Evolutionary conservation across 331 rosid genomes (phyloP).

Genomic region (Malus hybrid): DNA sequence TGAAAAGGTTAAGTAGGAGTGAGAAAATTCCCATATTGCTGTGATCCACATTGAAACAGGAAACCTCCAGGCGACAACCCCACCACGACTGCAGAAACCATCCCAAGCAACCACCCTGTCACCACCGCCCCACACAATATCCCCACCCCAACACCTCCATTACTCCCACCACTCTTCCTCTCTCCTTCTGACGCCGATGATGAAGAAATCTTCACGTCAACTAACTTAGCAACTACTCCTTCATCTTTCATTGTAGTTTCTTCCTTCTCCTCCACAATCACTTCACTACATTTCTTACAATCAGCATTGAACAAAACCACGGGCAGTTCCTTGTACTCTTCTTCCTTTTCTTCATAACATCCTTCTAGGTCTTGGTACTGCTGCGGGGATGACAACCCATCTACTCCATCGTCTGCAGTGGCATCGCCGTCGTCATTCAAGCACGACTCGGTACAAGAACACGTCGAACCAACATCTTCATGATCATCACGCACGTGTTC

Average conservation of each 20-base stretch:
- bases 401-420: neutral
- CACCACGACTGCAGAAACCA: constrained; percentile 24
- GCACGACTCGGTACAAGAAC: constrained; percentile 47
- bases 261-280: constrained; percentile 5
- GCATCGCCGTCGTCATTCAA: constrained; percentile 39
- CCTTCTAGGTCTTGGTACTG: neutral
- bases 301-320: neutral
- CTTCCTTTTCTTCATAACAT: neutral
- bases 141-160: neutral
- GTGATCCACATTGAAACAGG: constrained; percentile 15
- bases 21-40: constrained; percentile 2
- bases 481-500: neutral
- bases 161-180: neutral
- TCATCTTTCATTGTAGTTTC: neutral
- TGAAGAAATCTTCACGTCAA: neutral
- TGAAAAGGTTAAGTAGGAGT: constrained; percentile 34
- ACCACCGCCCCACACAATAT: constrained; percentile 32
- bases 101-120: constrained; percentile 42
- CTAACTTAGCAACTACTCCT: neutral
- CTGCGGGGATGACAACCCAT: neutral
- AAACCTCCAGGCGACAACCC: constrained; percentile 15
- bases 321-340: constrained; percentile 17
- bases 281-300: neutral
- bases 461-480: constrained; percentile 23
- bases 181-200: neutral